Conservation (phyloP, 2,329 filamentous ascomycete genomes). For the Venturia oleaginea region DNA sequence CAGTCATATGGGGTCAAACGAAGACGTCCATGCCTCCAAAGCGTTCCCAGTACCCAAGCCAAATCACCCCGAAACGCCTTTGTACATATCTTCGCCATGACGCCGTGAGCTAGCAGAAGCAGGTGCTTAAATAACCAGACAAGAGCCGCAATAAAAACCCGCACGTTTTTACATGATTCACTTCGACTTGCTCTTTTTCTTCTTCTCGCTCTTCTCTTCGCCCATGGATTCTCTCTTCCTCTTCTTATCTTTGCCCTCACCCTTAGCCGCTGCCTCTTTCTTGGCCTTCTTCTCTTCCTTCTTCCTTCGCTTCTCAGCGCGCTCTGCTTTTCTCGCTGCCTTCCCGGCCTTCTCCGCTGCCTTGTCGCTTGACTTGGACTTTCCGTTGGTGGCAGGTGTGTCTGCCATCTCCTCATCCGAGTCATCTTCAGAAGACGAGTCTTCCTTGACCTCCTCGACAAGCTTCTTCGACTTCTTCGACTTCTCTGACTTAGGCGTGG, state of each 20-base stretch:
- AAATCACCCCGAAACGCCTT: background rate
- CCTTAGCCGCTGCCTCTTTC: conserved; percentile 31
- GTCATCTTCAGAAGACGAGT: conserved; percentile 30
- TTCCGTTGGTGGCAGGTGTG: background rate
- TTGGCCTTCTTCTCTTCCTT: conserved; percentile 36
- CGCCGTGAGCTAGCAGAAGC: conserved; percentile 3
- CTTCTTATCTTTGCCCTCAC: conserved; percentile 41
- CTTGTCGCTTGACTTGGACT: conserved; percentile 24
- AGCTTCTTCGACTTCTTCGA: conserved; percentile 44
- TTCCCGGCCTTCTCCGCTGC: conserved; percentile 25
- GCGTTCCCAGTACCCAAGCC: background rate
- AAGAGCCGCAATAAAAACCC: background rate
- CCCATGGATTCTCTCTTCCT: conserved; percentile 41
- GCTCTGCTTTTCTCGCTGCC: conserved; percentile 26
- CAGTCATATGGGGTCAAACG: background rate
- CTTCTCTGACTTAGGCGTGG: conserved; percentile 26
- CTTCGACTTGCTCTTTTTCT: conserved; percentile 27
- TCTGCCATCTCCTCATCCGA: conserved; percentile 26
- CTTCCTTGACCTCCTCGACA: conserved; percentile 32
- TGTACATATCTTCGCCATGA: conserved; percentile 2
- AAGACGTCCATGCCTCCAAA: conserved; percentile 2
- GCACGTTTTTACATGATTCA: background rate
- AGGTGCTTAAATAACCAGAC: background rate
- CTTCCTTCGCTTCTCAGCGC: conserved; percentile 30
- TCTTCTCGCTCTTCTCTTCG: conserved; percentile 58